These are phyloP conservation scores for Coemansia sp. DNA, from an alignment of 192 early-diverging fungal genomes.

Conservation along the genomic window DNA sequence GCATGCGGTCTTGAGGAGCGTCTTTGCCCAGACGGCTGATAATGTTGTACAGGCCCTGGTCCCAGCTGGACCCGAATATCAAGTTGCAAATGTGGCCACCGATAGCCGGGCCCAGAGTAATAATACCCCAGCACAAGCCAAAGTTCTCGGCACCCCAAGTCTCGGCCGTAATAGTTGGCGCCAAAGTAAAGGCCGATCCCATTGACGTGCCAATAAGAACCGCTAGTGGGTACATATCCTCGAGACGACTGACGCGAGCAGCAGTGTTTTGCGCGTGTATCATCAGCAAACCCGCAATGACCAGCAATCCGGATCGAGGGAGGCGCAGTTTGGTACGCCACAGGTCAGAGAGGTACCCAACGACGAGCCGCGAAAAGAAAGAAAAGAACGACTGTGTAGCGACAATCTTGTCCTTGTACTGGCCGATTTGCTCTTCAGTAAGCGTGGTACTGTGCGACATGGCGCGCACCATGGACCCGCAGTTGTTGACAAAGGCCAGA, in stretches of 20 bases:
- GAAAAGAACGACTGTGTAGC: slow-evolving; percentile 58
- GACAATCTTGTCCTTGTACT: slow-evolving; percentile 52
- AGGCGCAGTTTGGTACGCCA: slow-evolving; percentile 48
- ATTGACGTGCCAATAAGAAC: slow-evolving; percentile 47
- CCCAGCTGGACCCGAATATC: slow-evolving; percentile 64
- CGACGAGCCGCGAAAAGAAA: slow-evolving; percentile 39
- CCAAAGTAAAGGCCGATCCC: slow-evolving; percentile 53
- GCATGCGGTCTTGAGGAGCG: slow-evolving; percentile 15
- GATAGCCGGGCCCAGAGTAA: slow-evolving; percentile 62
- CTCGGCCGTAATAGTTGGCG: slow-evolving; percentile 54
- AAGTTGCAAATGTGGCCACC: slow-evolving; percentile 68
- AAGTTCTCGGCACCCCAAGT: slow-evolving; percentile 59
- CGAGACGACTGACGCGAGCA: slow-evolving; percentile 17
- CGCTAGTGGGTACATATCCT: slow-evolving; percentile 42
- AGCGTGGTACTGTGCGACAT: slow-evolving; percentile 36
- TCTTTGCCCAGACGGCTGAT: slow-evolving; percentile 17
- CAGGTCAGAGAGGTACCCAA: slow-evolving; percentile 51
- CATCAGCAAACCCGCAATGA: slow-evolving; percentile 39
- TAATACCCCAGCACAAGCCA: slow-evolving; percentile 61
- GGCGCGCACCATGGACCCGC: slow-evolving; percentile 55
- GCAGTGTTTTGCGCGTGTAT: slow-evolving; percentile 41
- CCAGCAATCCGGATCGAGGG: slow-evolving; percentile 45
- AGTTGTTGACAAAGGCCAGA: slow-evolving; percentile 57
- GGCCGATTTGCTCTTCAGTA: slow-evolving; percentile 36
- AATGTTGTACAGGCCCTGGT: slow-evolving; percentile 40